Percentiles rank a stretch among this genome's conserved stretches.
Evolutionary conservation across 371 early-diverging fungal species (phyloP).

Genomic region (Blyttiomyces sp.): DNA sequence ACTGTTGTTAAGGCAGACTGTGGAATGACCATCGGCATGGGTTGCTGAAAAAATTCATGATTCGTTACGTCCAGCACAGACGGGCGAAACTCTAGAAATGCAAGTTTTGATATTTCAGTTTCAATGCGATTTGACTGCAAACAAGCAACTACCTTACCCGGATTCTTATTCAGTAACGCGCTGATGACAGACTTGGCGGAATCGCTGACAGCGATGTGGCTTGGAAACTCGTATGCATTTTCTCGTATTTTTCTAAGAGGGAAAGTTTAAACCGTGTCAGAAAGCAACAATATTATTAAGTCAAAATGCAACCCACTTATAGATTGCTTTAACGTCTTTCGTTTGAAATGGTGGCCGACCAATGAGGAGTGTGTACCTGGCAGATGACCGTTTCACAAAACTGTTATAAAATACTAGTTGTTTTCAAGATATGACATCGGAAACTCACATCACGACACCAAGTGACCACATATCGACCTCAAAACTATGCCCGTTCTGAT

Average conservation of each 20-base stretch:
- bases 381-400: no score
- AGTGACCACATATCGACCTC: conserved; percentile 98
- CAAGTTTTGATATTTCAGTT: not conserved
- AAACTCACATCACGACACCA: conserved; percentile 86
- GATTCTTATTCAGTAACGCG: conserved; percentile 73
- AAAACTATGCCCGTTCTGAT: conserved; percentile 85
- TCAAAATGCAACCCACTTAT: conserved; percentile 48
- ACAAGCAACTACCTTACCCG: no score
- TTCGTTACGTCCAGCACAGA: not conserved
- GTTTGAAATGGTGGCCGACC: conserved; percentile 97
- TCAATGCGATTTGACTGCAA: not conserved
- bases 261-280: not conserved
- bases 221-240: conserved; percentile 78
- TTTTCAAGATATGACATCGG: conserved; percentile 7
- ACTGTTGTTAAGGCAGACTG: not conserved
- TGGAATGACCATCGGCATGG: not conserved
- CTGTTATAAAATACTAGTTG: not conserved
- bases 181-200: conserved; percentile 77
- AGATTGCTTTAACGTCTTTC: conserved; percentile 76
- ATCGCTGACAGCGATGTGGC: conserved; percentile 57
- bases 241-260: conserved; percentile 66
- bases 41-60: conserved; percentile 2
- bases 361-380: conserved; percentile 84
- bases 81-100: not conserved
- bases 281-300: not conserved